These are phyloP conservation scores for Dictyostelium capitatum DNA, from an alignment of 78 protist species.

Conservation along the genomic window DNA sequence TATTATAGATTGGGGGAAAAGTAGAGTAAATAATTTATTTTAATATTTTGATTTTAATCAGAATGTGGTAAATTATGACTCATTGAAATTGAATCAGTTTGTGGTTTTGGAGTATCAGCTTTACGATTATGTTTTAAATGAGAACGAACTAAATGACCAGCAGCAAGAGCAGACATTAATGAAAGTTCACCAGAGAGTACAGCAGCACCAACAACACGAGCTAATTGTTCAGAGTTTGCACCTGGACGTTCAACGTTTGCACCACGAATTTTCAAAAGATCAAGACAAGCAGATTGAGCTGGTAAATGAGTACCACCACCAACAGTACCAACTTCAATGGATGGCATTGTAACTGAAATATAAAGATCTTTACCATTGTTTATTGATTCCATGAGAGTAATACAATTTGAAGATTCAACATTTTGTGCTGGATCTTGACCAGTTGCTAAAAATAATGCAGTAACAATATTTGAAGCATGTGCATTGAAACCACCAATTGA, in stretches of 20 bases:
- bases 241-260: slow-evolving; percentile 74
- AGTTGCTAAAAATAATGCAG: slow-evolving; percentile 96
- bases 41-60: slow-evolving; percentile 65
- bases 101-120: slow-evolving; percentile 50
- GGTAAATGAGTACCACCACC: slow-evolving; percentile 98
- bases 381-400: slow-evolving; percentile 92
- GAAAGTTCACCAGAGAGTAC: slow-evolving; percentile 98
- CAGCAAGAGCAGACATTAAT: slow-evolving; percentile 93
- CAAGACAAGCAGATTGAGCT: slow-evolving; percentile 93
- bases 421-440: slow-evolving; percentile 99
- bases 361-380: slow-evolving; percentile 75
- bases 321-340: slow-evolving; percentile 97
- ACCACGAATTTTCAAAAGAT: slow-evolving; percentile 90
- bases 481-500: slow-evolving; percentile 98
- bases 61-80: slow-evolving; percentile 74
- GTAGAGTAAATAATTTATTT: no score
- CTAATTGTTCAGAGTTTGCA: slow-evolving; percentile 88
- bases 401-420: slow-evolving; percentile 95
- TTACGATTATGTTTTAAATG: slow-evolving; percentile 95
- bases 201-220: slow-evolving; percentile 88
- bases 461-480: slow-evolving; percentile 97
- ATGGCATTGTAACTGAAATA: slow-evolving; percentile 95
- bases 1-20: no score
- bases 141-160: slow-evolving; percentile 87
- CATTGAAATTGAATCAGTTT: slow-evolving; percentile 63